Percentiles rank a stretch among this genome's conserved stretches.
Conservation (phyloP, 2,329 filamentous ascomycete genomes). For the Harringtonia lauricola region DNA sequence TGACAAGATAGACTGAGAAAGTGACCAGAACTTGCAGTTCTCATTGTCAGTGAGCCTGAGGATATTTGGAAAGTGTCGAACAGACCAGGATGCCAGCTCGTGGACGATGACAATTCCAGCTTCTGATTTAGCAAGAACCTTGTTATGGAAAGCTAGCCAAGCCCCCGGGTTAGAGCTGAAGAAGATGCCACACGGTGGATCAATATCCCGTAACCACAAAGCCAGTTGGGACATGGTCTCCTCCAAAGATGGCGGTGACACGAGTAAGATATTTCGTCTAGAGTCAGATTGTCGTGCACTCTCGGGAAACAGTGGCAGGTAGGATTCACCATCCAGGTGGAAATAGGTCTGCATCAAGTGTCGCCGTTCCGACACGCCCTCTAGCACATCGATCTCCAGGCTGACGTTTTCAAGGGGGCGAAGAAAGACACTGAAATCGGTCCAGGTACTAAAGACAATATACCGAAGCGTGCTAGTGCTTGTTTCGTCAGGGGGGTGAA, state of each 20-base stretch:
- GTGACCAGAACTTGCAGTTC: slow-evolving; percentile 25
- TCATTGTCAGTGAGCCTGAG: slow-evolving; percentile 16
- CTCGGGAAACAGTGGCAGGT: slow-evolving; percentile 11
- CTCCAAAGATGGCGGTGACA: slow-evolving; percentile 30
- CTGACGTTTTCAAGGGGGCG: neutral
- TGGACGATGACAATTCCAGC: slow-evolving; percentile 31
- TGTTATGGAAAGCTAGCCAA: slow-evolving; percentile 33
- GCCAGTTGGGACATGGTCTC: slow-evolving; percentile 26
- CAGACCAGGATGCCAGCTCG: slow-evolving; percentile 25
- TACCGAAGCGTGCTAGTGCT: slow-evolving; percentile 23
- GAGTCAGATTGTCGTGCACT: slow-evolving; percentile 10
- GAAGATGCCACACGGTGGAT: slow-evolving; percentile 29
- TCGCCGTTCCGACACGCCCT: slow-evolving; percentile 5
- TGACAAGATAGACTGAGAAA: slow-evolving; percentile 22
- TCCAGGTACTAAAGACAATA: slow-evolving; percentile 22
- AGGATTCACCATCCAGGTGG: slow-evolving; percentile 19
- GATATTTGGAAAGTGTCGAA: slow-evolving; percentile 29
- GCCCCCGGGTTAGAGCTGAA: slow-evolving; percentile 29
- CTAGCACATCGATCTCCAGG: neutral
- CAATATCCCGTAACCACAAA: slow-evolving; percentile 31
- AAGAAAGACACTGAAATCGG: slow-evolving; percentile 11
- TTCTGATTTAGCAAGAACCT: slow-evolving; percentile 12
- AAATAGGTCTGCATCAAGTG: slow-evolving; percentile 16
- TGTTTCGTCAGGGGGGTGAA: slow-evolving; percentile 4
- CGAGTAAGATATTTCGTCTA: slow-evolving; percentile 31